A percentile compares a stretch with the other conserved stretches of the same genome.
These are phyloP conservation scores for Filobasidium wieringae DNA, from an alignment of 768 basidiomycete species.

Conservation along the genomic window DNA sequence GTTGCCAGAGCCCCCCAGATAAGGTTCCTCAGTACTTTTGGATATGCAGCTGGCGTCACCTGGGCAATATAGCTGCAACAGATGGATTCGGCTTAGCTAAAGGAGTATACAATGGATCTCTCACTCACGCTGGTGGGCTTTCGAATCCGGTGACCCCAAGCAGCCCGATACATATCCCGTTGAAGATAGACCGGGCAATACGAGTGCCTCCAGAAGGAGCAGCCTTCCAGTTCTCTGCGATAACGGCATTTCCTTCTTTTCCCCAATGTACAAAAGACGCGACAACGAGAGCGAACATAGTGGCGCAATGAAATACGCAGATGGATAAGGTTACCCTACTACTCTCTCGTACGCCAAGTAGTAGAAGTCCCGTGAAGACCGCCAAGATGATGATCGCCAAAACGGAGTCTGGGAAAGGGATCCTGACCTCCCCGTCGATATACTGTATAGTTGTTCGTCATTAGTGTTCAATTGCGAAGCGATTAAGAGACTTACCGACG, in stretches of 20 bases:
- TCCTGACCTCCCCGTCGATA: slow-evolving; percentile 51
- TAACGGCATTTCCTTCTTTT: slow-evolving; percentile 43
- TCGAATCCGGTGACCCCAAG: slow-evolving; percentile 54
- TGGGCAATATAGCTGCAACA: slow-evolving; percentile 44
- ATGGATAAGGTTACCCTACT: slow-evolving; percentile 51
- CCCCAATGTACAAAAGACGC: slow-evolving; percentile 48
- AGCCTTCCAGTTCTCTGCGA: slow-evolving; percentile 50
- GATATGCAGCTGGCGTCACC: slow-evolving; percentile 50
- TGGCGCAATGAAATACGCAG: slow-evolving; percentile 49
- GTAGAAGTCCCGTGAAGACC: slow-evolving; percentile 48
- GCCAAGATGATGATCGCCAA: slow-evolving; percentile 49
- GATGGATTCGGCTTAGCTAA: too few species aligned
- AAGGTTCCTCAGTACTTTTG: slow-evolving; percentile 54
- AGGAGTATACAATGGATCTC: too few species aligned
- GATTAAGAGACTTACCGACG: slow-evolving; percentile 30
- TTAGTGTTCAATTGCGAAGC: neutral
- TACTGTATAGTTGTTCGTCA: slow-evolving; percentile 38
- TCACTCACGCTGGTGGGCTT: slow-evolving; percentile 45
- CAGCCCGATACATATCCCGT: slow-evolving; percentile 60
- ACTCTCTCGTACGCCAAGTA: slow-evolving; percentile 54
- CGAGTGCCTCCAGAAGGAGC: slow-evolving; percentile 28
- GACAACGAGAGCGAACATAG: slow-evolving; percentile 50
- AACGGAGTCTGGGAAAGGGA: slow-evolving; percentile 51
- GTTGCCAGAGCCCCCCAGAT: slow-evolving; percentile 52
- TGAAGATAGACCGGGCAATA: slow-evolving; percentile 47